Percentiles rank a stretch among this genome's conserved stretches.
Evolutionary conservation across 1,284 basidiomycete genomes (phyloP).

Genomic region (Porodaedalea pini): DNA sequence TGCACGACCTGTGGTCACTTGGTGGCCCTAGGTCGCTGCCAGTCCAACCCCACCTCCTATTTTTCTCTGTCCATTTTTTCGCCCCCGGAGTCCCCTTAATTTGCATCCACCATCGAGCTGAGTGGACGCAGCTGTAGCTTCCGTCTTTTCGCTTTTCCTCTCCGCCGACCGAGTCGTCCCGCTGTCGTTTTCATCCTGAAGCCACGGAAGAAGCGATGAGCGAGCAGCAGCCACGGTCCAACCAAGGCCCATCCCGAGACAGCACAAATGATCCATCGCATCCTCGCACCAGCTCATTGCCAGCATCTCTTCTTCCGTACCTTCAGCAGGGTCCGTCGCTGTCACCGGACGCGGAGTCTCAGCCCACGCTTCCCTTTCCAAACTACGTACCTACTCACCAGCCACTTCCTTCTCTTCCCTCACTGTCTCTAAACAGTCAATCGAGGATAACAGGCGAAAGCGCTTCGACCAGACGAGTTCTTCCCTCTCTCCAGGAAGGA

Average conservation of each 20-base stretch:
- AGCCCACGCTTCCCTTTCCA: too few species aligned
- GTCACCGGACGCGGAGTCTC: background rate
- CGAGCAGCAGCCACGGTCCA: background rate
- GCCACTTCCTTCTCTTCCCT: constrained; percentile 4
- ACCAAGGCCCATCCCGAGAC: constrained; percentile 8
- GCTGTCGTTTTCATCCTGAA: background rate
- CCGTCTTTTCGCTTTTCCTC: constrained; percentile 2
- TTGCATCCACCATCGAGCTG: constrained; percentile 12
- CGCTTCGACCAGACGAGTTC: background rate
- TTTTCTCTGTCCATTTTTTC: constrained; percentile 12
- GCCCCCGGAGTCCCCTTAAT: constrained; percentile 6
- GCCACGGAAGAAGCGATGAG: constrained; percentile 11
- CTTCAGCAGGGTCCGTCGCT: background rate
- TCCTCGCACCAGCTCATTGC: constrained; percentile 6
- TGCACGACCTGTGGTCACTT: constrained; percentile 2
- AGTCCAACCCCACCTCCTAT: constrained; percentile 9
- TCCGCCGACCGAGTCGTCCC: background rate
- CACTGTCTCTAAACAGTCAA: too few species aligned
- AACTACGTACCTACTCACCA: background rate
- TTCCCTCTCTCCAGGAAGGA: background rate
- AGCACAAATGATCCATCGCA: background rate
- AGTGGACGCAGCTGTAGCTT: constrained; percentile 11
- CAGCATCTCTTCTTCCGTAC: constrained; percentile 2
- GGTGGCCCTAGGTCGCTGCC: constrained; percentile 13
- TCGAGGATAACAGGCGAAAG: background rate